These are phyloP conservation scores for Pulicaria dysenterica DNA, from an alignment of 129 eudicot species.

Conservation along the genomic window DNA sequence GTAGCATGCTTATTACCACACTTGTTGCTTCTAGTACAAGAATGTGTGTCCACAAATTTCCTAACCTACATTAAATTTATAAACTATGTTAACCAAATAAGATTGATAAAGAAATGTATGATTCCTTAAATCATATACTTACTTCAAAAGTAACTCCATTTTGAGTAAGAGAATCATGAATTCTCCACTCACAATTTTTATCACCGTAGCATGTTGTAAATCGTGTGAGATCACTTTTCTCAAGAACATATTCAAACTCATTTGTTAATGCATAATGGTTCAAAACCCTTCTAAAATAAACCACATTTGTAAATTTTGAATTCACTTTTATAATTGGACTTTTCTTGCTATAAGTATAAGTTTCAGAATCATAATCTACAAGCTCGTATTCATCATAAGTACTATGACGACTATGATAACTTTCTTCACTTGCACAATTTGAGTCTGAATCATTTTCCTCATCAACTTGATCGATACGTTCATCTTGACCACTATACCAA, in stretches of 20 bases:
- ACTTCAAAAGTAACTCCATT: slow-evolving; percentile 1
- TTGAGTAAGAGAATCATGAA: background rate
- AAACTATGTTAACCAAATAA: too few relatives aligned
- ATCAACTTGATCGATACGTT: background rate
- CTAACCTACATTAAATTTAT: too few relatives aligned
- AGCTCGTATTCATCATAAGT: background rate
- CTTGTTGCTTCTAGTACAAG: too few relatives aligned
- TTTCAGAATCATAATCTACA: background rate
- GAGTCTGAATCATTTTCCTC: background rate
- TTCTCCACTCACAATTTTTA: slow-evolving; percentile 2
- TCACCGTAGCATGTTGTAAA: background rate
- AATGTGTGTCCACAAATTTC: too few relatives aligned
- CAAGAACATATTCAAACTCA: background rate
- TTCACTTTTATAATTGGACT: background rate
- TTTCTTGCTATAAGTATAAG: background rate
- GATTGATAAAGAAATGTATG: too few relatives aligned
- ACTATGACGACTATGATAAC: slow-evolving; percentile 4
- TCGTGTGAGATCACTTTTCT: background rate
- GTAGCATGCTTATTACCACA: too few relatives aligned
- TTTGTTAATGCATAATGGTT: background rate
- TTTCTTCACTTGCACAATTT: background rate
- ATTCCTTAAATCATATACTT: background rate
- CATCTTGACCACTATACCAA: background rate
- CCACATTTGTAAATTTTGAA: slow-evolving; percentile 8
- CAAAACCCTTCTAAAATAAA: background rate